Evolutionary conservation across 163 green algal genomes (phyloP), one percentile per base, ranked within the genome.

Genomic region (Volvox carteri): DNA sequence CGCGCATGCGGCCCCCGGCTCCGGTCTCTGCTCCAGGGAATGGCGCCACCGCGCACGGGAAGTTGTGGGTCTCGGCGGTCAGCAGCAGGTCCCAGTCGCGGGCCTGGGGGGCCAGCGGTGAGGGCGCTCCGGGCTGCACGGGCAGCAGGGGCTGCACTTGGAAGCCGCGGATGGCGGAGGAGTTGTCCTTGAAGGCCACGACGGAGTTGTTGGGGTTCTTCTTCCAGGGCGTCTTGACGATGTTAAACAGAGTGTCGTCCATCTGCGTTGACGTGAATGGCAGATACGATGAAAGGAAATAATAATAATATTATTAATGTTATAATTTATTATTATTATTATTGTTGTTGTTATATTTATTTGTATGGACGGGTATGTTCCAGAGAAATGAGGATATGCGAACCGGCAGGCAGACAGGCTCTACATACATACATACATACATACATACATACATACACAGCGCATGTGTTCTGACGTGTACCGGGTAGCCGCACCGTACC

Each of bases 21-120:
- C 98, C 98, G 0, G 98, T 99, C 92, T 99, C 98, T 30, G 97
- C 97, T 58, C 95, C 97, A 16, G 98, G 98, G 95, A 97, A 99
- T 30, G 98, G 98, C 37, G 98, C 98, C 33, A 99, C 98, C 25
- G 97, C 98, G 88, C 97, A 99, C 18, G 98, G 98, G 94, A 99
- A 99, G 95, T 99, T 99, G 96, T 99, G 98, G 6, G 98, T 99
- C 94, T 99, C 98, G 0, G 98, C 98, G 0, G 98, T 99, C 8
- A 99, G 96, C 87, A 99, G 96, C 74, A 99, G 86, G 92, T 99
- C 98, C 94, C 96, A 98, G 90, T 99, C 98, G 11, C 96, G 92
- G 12, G 93, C 25, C 83, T 91, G 83, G 25, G 93, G 94, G 2
- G 87, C 92, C 58, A 99, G 90, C 1, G 93, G 79, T 28, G 86